phyloP scores from a whole-genome alignment of 1,284 basidiomycete genomes.

The Pyrrhoderma lamaoense region DNA sequence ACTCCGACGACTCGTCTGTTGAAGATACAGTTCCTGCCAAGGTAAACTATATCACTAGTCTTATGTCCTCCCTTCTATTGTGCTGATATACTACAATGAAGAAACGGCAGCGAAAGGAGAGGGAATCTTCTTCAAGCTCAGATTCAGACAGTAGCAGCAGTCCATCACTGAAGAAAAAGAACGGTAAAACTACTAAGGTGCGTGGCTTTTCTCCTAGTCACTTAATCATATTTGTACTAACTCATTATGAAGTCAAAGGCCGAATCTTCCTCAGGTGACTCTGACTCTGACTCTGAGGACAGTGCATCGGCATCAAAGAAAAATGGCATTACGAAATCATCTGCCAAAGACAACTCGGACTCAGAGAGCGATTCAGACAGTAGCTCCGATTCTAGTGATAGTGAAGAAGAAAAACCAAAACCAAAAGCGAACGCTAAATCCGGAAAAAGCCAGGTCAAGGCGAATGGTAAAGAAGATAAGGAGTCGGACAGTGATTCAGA shows the following conservation, averaged over 20 bases:
- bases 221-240: too few species aligned
- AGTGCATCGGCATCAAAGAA: too few species aligned
- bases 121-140: background rate
- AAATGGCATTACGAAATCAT: too few species aligned
- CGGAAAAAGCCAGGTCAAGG: conserved; percentile 17
- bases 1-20: background rate
- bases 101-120: background rate
- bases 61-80: background rate
- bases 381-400: conserved; percentile 18
- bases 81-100: background rate
- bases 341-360: too few species aligned
- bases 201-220: background rate
- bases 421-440: background rate
- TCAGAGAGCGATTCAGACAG: too few species aligned
- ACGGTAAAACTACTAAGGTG: background rate
- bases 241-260: background rate
- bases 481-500: conserved; percentile 10
- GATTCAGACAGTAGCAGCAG: conserved; percentile 10
- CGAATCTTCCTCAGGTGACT: background rate
- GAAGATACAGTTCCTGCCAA: background rate
- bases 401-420: background rate
- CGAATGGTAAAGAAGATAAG: conserved; percentile 22
- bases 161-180: background rate
- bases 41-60: background rate
- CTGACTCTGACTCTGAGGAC: background rate